phyloP scores from a whole-genome alignment of 1,284 basidiomycete genomes.

The Inonotus hispidus region DNA sequence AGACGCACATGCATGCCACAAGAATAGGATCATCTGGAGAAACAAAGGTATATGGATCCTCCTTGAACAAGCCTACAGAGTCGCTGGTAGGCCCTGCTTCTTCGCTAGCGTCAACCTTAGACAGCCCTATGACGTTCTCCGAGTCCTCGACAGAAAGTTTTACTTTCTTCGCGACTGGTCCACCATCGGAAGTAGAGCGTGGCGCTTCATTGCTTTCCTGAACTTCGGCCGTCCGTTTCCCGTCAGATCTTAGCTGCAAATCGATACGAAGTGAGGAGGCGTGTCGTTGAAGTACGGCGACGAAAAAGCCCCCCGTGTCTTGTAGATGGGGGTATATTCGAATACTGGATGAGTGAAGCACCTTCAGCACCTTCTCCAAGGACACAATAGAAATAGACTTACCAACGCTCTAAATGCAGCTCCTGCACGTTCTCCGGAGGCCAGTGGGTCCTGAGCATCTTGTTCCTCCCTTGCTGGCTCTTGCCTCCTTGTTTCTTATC shows the following conservation, averaged over 20 bases:
- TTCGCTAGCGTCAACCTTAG: slow-evolving; percentile 10
- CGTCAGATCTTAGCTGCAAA: slow-evolving; percentile 15
- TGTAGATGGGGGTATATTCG: slow-evolving; percentile 94
- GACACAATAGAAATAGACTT: slow-evolving; percentile 23
- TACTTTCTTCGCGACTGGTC: slow-evolving; percentile 44
- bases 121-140: slow-evolving; percentile 16
- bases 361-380: background rate
- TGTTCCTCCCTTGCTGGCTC: slow-evolving; percentile 43
- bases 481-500: background rate
- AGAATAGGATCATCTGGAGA: slow-evolving; percentile 67
- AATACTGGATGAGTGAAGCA: slow-evolving; percentile 43
- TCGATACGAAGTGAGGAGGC: slow-evolving; percentile 17
- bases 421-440: slow-evolving; percentile 62
- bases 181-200: slow-evolving; percentile 30
- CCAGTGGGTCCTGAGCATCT: slow-evolving; percentile 73
- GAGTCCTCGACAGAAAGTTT: slow-evolving; percentile 29
- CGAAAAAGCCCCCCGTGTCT: slow-evolving; percentile 97
- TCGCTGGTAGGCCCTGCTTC: slow-evolving; percentile 23
- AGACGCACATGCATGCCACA: slow-evolving; percentile 63
- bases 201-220: background rate
- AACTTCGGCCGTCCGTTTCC: slow-evolving; percentile 45
- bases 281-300: slow-evolving; percentile 78
- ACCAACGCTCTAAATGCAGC: slow-evolving; percentile 71
- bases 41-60: slow-evolving; percentile 87
- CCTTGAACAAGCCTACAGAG: slow-evolving; percentile 64